Percentiles rank a stretch among this genome's conserved stretches.
Conservation (phyloP, 176 grass and related monocot genomes). For the Triticum dicoccoides region DNA sequence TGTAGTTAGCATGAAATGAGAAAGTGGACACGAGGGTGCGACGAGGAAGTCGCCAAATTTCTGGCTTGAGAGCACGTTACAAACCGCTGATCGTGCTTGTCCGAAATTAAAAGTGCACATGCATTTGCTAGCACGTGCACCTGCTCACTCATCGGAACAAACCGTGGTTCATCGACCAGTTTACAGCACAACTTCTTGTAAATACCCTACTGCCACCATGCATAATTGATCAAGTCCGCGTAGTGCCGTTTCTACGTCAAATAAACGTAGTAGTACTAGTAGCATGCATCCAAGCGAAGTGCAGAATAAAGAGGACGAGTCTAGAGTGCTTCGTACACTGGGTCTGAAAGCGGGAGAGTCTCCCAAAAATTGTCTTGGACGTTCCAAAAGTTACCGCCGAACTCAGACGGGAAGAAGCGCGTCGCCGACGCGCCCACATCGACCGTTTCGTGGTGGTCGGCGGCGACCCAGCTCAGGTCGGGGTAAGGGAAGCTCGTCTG, state of each 20-base stretch:
- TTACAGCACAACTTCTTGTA: not conserved
- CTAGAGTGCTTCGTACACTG: not conserved
- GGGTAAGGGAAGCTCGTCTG: slow-evolving; percentile 13
- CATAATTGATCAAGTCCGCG: not conserved
- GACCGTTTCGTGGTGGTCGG: not conserved
- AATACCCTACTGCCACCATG: not conserved
- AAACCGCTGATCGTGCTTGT: not conserved
- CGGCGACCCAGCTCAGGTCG: not conserved
- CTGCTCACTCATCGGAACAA: not conserved
- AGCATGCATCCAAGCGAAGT: too few species aligned
- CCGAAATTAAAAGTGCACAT: not conserved
- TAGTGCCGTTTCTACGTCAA: not conserved
- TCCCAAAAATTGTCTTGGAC: slow-evolving; percentile 57
- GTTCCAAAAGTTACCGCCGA: slow-evolving; percentile 48
- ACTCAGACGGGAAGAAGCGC: slow-evolving; percentile 28
- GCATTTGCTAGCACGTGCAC: not conserved
- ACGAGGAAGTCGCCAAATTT: not conserved
- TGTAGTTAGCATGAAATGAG: not conserved
- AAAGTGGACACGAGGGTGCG: not conserved
- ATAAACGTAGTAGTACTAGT: too few species aligned
- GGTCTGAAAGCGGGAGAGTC: not conserved
- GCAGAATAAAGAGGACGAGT: too few species aligned
- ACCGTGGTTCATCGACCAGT: not conserved
- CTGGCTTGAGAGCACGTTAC: not conserved
- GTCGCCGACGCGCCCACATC: not conserved